Evolutionary conservation across 768 basidiomycete genomes (phyloP).

Genomic region (Suillus paluster): DNA sequence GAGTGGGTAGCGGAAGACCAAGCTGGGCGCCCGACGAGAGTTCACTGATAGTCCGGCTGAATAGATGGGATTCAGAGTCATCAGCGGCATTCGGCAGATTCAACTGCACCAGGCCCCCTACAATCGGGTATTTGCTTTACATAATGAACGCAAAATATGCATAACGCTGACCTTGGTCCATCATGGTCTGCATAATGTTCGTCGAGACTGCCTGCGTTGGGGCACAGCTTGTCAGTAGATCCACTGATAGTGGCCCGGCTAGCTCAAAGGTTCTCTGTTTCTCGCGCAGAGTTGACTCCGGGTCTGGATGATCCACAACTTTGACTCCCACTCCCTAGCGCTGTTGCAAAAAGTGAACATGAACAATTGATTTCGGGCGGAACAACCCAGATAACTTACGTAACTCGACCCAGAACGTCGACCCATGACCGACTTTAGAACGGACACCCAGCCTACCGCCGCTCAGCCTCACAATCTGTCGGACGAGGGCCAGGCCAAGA

Average conservation of each 20-base stretch:
- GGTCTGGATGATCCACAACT: slow-evolving; percentile 38
- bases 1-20: slow-evolving; percentile 22
- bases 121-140: not conserved
- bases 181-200: slow-evolving; percentile 64
- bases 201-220: slow-evolving; percentile 11
- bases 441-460: slow-evolving; percentile 76
- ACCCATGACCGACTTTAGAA: slow-evolving; percentile 68
- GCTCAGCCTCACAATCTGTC: slow-evolving; percentile 77
- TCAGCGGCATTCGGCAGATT: slow-evolving; percentile 46
- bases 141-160: not conserved
- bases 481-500: slow-evolving; percentile 74
- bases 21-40: slow-evolving; percentile 43
- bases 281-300: slow-evolving; percentile 24
- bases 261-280: slow-evolving; percentile 23
- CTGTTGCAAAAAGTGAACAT: slow-evolving; percentile 26
- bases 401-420: slow-evolving; percentile 89
- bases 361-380: slow-evolving; percentile 1
- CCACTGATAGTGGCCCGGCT: slow-evolving; percentile 30
- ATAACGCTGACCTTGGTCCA: slow-evolving; percentile 57
- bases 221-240: slow-evolving; percentile 24
- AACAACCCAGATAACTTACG: slow-evolving; percentile 40
- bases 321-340: slow-evolving; percentile 75
- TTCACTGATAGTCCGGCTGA: slow-evolving; percentile 49
- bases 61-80: slow-evolving; percentile 34
- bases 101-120: slow-evolving; percentile 64